A percentile compares a stretch with the other conserved stretches of the same genome.
Conservation (phyloP, 108 stramenopile genomes). For the Skeletonema potamos region DNA sequence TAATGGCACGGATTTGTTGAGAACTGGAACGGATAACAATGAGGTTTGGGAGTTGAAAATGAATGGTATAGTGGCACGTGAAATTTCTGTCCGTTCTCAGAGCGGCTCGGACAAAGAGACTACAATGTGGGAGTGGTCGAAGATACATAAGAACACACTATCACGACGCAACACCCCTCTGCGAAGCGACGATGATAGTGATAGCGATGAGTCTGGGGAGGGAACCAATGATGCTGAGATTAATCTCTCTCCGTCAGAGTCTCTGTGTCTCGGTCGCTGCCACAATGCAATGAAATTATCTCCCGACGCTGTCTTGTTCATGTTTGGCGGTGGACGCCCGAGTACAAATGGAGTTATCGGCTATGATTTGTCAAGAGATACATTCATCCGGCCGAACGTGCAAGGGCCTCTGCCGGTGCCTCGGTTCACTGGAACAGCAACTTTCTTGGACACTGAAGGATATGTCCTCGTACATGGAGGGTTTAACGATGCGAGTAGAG, state of each 20-base stretch:
- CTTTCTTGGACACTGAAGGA: conserved; percentile 42
- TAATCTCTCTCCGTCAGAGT: conserved; percentile 39
- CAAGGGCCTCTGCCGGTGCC: conserved; percentile 42
- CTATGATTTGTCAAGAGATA: conserved; percentile 41
- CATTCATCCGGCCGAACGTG: conserved; percentile 41
- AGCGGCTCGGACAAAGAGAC: neutral
- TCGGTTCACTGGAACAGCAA: conserved; percentile 47
- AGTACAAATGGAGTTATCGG: conserved; percentile 61
- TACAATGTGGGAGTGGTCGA: conserved; percentile 47
- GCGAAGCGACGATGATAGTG: neutral
- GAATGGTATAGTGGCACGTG: conserved; percentile 18
- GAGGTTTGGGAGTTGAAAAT: conserved; percentile 66
- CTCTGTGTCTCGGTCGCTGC: conserved; percentile 58
- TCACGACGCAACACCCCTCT: neutral
- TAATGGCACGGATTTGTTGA: conserved; percentile 52
- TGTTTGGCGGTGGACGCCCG: conserved; percentile 58
- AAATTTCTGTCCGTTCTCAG: neutral
- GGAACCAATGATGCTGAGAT: neutral
- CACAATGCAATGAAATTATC: conserved; percentile 50
- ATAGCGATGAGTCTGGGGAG: neutral
- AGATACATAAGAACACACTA: neutral
- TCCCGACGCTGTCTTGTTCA: conserved; percentile 46
- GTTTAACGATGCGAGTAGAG: conserved; percentile 29
- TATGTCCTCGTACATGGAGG: conserved; percentile 65
- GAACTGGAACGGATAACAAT: conserved; percentile 51